phyloP scores from a whole-genome alignment of 1,284 basidiomycete genomes.

The Prillingera fragicola region DNA sequence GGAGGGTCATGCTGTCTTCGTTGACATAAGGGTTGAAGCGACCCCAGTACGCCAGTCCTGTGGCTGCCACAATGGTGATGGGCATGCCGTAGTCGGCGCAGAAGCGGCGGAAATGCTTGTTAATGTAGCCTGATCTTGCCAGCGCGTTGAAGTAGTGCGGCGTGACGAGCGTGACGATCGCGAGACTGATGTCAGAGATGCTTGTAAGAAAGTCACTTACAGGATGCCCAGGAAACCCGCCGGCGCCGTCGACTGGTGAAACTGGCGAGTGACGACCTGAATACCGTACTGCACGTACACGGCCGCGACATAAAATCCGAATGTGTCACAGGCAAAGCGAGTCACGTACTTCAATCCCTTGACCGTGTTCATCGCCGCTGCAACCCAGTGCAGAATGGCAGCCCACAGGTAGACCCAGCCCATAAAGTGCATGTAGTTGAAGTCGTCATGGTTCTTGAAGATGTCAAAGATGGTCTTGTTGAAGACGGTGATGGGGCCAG shows the following conservation, averaged over 20 bases:
- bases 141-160: constrained; percentile 68
- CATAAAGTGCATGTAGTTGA: constrained; percentile 73
- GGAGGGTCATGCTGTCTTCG: constrained; percentile 62
- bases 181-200: constrained; percentile 54
- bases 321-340: constrained; percentile 84
- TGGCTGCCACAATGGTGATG: constrained; percentile 66
- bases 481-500: constrained; percentile 83
- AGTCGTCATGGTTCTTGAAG: constrained; percentile 48
- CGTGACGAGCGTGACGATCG: constrained; percentile 65
- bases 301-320: constrained; percentile 69
- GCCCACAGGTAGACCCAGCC: constrained; percentile 93
- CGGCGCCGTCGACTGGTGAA: constrained; percentile 52
- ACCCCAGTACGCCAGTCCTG: constrained; percentile 79
- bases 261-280: constrained; percentile 72
- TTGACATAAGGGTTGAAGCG: constrained; percentile 55
- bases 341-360: constrained; percentile 82
- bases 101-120: constrained; percentile 67
- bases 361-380: constrained; percentile 76
- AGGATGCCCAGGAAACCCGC: constrained; percentile 63
- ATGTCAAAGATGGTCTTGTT: constrained; percentile 87
- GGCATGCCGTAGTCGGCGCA: constrained; percentile 85
- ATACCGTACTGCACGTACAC: constrained; percentile 79
- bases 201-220: constrained; percentile 21
- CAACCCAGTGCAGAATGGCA: constrained; percentile 85
- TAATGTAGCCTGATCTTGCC: constrained; percentile 61